Evolutionary conservation across 2,329 filamentous ascomycete genomes (phyloP), one percentile per base, ranked within the genome.

Genomic region (Septoria linicola): DNA sequence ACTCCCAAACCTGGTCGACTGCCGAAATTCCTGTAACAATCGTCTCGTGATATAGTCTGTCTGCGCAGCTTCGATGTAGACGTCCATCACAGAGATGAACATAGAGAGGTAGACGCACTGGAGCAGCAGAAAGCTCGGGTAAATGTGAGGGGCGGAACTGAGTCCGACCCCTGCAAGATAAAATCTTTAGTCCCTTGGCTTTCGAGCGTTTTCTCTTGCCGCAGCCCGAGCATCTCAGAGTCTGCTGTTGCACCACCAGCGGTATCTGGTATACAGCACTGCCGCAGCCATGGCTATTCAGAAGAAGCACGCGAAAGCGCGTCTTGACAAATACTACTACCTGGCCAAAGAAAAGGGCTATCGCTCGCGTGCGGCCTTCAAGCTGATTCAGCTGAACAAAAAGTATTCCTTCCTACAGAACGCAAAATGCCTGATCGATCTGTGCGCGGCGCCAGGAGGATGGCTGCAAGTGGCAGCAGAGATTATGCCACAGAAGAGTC

Each of bases 341-440:
- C 84, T 97, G 66, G 93, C 93, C 56, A 99, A 99, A 73, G 93
- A 99, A 72, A 97, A 96, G 73, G 93, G 93, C 57, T 99, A 96
- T 70, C 81, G 93, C 66, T 92, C 93, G 56, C 83, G 93, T 80
- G 91, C 93, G 63, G 91, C 93, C 50, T 97, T 97, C 81, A 99
- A 99, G 76, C 76, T 99, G 63, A 92, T 99, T 62, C 92, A 99
- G 72, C 77, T 99, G 65, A 99, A 99, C 77, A 96, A 97, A 75
- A 97, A 96, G 71, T 99, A 95, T 86, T 88, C 89, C 62, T 99
- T 99, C 73, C 78, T 99, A 63, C 90, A 97, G 72, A 92, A 95
- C 78, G 95, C 89, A 73, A 95, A 89, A 77, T 93, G 97, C 65
- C 77, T 96, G 55, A 79, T 99, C 70, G 95, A 99, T 85, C 87